These are phyloP conservation scores for Megacollybia marginata DNA, from an alignment of 768 basidiomycete species.

Conservation along the genomic window DNA sequence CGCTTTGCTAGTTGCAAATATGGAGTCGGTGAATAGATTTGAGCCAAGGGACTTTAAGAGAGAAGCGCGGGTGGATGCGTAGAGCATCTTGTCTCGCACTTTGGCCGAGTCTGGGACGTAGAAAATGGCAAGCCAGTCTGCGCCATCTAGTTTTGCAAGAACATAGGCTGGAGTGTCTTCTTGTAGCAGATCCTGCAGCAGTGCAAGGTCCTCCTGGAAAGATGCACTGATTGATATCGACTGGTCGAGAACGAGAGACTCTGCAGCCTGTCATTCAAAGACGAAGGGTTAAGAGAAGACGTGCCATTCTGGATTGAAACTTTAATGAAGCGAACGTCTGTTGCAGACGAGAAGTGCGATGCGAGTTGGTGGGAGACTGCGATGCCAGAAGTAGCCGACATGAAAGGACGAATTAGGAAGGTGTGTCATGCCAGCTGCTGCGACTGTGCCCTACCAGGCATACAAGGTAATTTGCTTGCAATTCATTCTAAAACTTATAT, in stretches of 20 bases:
- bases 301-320: conserved; percentile 70
- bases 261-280: conserved; percentile 26
- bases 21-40: conserved; percentile 56
- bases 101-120: conserved; percentile 81
- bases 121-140: conserved; percentile 68
- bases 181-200: conserved; percentile 49
- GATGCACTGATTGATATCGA: conserved; percentile 41
- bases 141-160: conserved; percentile 55
- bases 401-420: conserved; percentile 15
- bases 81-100: conserved; percentile 88
- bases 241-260: conserved; percentile 57
- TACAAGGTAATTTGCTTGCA: conserved; percentile 32
- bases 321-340: conserved; percentile 63
- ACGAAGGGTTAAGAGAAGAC: conserved; percentile 4
- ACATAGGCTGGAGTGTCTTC: conserved; percentile 69
- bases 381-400: conserved; percentile 76
- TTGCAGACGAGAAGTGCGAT: conserved; percentile 49
- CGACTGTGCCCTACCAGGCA: conserved; percentile 38
- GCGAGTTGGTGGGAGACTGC: conserved; percentile 50
- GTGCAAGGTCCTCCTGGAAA: conserved; percentile 54
- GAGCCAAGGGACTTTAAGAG: conserved; percentile 73
- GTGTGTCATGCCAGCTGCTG: too few species aligned
- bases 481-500: conserved; percentile 1
- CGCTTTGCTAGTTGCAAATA: conserved; percentile 72
- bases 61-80: conserved; percentile 69